These are phyloP conservation scores for Podospora conica DNA, from an alignment of 495 filamentous ascomycete genomes.

Conservation along the genomic window DNA sequence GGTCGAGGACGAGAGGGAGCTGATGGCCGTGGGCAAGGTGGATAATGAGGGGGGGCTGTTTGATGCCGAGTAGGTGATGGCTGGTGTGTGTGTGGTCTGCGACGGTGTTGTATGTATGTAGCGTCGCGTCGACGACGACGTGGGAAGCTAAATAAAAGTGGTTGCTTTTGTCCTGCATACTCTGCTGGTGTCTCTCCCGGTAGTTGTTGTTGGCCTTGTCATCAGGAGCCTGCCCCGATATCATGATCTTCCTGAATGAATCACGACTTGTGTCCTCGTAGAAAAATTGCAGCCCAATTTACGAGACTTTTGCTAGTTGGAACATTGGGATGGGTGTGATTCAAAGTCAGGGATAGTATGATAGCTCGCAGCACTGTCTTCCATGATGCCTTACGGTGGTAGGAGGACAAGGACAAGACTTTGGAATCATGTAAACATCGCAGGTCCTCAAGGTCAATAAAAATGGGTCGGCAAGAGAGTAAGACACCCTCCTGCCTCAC, in stretches of 20 bases:
- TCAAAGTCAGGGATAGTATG: no score
- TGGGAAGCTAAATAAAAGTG: background rate
- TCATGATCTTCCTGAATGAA: background rate
- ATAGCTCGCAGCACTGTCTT: no score
- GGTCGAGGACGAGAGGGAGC: constrained; percentile 85
- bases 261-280: background rate
- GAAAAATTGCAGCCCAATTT: background rate
- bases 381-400: no score
- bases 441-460: no score
- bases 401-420: no score
- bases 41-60: constrained; percentile 69
- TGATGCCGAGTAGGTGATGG: constrained; percentile 20
- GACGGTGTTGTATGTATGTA: background rate
- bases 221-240: no score
- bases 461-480: background rate
- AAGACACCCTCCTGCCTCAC: background rate
- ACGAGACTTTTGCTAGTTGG: background rate
- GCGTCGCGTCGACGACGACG: background rate
- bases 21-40: constrained; percentile 91
- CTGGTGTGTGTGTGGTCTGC: background rate
- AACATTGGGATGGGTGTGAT: background rate
- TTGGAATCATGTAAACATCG: no score
- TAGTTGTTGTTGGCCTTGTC: background rate
- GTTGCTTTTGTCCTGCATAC: background rate
- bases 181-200: background rate